Percentiles rank a stretch among this genome's conserved stretches.
These are phyloP conservation scores for Saraca asoca DNA, from an alignment of 331 rosid species.

Conservation along the genomic window DNA sequence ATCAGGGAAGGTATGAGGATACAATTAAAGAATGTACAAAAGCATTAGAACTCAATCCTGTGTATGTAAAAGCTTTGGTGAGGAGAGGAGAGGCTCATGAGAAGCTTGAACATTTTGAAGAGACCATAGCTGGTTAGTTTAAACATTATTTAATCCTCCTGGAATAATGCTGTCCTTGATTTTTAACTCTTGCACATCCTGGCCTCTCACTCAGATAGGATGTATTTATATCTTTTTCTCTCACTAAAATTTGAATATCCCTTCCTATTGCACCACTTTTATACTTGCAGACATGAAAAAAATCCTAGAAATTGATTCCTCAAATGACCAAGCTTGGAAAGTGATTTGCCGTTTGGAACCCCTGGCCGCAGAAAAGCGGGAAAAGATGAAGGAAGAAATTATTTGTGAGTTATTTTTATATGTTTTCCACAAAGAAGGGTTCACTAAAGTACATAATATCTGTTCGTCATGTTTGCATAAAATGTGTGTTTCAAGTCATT, in stretches of 20 bases:
- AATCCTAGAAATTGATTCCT: conserved; percentile 76
- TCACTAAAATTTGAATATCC: not conserved
- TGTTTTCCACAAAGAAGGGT: no score
- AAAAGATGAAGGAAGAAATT: conserved; percentile 98
- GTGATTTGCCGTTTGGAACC: conserved; percentile 69
- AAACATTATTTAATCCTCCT: not conserved
- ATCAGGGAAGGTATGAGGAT: conserved; percentile 72
- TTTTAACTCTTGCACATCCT: not conserved
- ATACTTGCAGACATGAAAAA: conserved; percentile 71
- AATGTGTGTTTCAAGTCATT: no score
- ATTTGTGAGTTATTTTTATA: conserved; percentile 47
- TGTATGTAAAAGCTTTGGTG: conserved; percentile 70
- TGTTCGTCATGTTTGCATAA: not conserved
- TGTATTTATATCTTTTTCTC: no score
- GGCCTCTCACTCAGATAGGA: no score
- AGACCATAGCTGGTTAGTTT: conserved; percentile 78
- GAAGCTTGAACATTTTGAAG: conserved; percentile 91
- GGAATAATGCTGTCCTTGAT: not conserved
- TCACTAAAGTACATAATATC: not conserved
- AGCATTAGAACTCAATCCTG: conserved; percentile 82
- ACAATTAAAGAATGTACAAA: conserved; percentile 86
- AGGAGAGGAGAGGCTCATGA: conserved; percentile 94
- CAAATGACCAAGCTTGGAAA: conserved; percentile 73
- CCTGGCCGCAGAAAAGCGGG: conserved; percentile 81
- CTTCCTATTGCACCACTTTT: conserved; percentile 2